Conservation (phyloP, 2,329 filamentous ascomycete genomes). For the Cercospora zeae-maydis region DNA sequence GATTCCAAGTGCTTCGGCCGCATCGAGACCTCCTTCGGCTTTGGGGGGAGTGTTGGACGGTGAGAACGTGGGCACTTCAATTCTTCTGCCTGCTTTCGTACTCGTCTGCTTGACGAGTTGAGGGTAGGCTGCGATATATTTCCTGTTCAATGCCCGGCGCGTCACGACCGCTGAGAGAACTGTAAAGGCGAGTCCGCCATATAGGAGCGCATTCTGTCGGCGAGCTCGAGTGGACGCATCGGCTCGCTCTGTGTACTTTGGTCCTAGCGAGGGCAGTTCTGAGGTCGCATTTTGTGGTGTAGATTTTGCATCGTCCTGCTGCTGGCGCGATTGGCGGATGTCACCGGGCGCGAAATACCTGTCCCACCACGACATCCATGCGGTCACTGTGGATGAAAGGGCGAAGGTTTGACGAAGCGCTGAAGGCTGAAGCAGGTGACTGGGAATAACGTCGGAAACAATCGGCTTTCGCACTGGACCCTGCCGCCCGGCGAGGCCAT, state of each 20-base stretch:
- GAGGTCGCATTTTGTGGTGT: neutral
- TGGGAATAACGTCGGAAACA: neutral
- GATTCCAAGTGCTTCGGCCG: slow-evolving; percentile 75
- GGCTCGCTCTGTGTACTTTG: slow-evolving; percentile 24
- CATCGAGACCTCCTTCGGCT: slow-evolving; percentile 62
- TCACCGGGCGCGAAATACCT: slow-evolving; percentile 35
- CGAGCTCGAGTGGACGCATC: slow-evolving; percentile 29
- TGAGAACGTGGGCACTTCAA: slow-evolving; percentile 20
- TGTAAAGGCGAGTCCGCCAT: slow-evolving; percentile 73
- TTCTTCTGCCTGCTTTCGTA: slow-evolving; percentile 1
- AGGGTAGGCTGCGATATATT: slow-evolving; percentile 60
- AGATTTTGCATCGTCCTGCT: slow-evolving; percentile 3
- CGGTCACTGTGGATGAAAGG: neutral
- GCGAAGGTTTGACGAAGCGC: neutral
- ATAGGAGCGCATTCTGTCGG: slow-evolving; percentile 54
- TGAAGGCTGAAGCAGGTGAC: neutral
- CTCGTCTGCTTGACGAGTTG: slow-evolving; percentile 12
- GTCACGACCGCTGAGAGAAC: slow-evolving; percentile 64
- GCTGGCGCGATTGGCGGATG: slow-evolving; percentile 23
- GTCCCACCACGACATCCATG: slow-evolving; percentile 36
- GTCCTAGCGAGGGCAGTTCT: slow-evolving; percentile 7
- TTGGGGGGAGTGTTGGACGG: slow-evolving; percentile 19
- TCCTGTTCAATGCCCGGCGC: slow-evolving; percentile 64
- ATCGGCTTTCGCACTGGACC: slow-evolving; percentile 3
- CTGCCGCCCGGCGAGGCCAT: neutral